Evolutionary conservation across 2,329 filamentous ascomycete genomes (phyloP).

Genomic region (Calonectria ilicicola): DNA sequence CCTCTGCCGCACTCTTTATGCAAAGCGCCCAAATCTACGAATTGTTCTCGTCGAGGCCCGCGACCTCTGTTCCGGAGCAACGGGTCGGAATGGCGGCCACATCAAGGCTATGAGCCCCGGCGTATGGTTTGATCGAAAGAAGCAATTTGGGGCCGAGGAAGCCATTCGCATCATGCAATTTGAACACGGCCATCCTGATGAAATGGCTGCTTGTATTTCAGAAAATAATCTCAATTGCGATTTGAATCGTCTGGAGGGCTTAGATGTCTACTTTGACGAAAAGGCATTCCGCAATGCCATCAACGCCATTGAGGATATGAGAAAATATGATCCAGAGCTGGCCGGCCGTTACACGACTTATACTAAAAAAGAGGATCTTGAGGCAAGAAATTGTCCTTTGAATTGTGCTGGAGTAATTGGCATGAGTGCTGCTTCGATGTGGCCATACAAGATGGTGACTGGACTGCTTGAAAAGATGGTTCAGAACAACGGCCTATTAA

Average conservation of each 20-base stretch:
- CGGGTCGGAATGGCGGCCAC: conserved; percentile 40
- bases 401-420: conserved; percentile 19
- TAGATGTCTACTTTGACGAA: conserved; percentile 19
- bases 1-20: conserved; percentile 24
- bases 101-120: conserved; percentile 25
- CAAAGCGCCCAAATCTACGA: conserved; percentile 21
- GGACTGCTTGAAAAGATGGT: conserved; percentile 12
- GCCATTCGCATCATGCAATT: conserved; percentile 25
- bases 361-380: conserved; percentile 10
- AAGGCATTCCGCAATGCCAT: conserved; percentile 17
- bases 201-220: conserved; percentile 17
- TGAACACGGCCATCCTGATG: conserved; percentile 21
- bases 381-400: conserved; percentile 5
- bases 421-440: conserved; percentile 20
- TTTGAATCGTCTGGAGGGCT: conserved; percentile 4
- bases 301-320: conserved; percentile 18
- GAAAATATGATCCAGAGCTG: neutral
- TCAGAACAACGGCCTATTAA: conserved; percentile 6
- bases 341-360: conserved; percentile 4
- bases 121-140: conserved; percentile 22
- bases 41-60: conserved; percentile 35
- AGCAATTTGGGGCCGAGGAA: conserved; percentile 18
- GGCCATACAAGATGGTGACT: conserved; percentile 27
- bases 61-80: conserved; percentile 31
- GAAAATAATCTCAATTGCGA: conserved; percentile 12